Evolutionary conservation across 1,284 basidiomycete species (phyloP).

Genomic region (Mrakiaceae sp.): DNA sequence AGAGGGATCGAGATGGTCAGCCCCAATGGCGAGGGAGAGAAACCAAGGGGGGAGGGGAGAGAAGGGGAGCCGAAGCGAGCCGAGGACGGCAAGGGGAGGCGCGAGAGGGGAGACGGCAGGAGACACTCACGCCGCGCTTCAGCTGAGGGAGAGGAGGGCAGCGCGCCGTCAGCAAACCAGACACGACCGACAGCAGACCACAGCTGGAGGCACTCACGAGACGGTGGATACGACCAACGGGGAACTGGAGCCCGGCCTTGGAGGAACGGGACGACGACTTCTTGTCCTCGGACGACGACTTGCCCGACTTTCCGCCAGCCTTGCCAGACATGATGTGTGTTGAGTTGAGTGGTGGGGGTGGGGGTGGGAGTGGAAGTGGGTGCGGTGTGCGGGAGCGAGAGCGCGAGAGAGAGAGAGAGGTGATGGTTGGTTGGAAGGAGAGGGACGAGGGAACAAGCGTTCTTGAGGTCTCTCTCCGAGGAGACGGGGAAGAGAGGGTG

Average conservation of each 20-base stretch:
- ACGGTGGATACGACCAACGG: slow-evolving; percentile 29
- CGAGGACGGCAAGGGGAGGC: not conserved
- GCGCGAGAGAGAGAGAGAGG: slow-evolving; percentile 19
- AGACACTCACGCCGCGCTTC: no score
- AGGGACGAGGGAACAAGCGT: not conserved
- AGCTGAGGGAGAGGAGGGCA: no score
- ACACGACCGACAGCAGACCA: no score
- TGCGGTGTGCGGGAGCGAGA: slow-evolving; percentile 17
- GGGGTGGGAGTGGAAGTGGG: not conserved
- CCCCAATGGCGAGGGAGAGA: not conserved
- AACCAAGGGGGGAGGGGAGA: slow-evolving; percentile 24
- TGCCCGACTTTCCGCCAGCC: slow-evolving; percentile 13
- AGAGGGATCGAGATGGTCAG: slow-evolving; percentile 8
- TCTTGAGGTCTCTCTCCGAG: not conserved
- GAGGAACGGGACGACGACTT: slow-evolving; percentile 60
- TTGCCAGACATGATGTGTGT: slow-evolving; percentile 2
- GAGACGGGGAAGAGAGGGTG: no score
- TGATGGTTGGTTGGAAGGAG: slow-evolving; percentile 18
- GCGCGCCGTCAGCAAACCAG: no score
- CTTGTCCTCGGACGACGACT: slow-evolving; percentile 31
- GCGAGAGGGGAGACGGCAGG: not conserved
- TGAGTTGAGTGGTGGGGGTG: slow-evolving; percentile 4
- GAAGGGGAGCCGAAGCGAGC: not conserved
- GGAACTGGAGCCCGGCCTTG: slow-evolving; percentile 44
- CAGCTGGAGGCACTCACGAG: not conserved